phyloP scores from a whole-genome alignment of 495 filamentous ascomycete genomes.

The Penicillium lagena region DNA sequence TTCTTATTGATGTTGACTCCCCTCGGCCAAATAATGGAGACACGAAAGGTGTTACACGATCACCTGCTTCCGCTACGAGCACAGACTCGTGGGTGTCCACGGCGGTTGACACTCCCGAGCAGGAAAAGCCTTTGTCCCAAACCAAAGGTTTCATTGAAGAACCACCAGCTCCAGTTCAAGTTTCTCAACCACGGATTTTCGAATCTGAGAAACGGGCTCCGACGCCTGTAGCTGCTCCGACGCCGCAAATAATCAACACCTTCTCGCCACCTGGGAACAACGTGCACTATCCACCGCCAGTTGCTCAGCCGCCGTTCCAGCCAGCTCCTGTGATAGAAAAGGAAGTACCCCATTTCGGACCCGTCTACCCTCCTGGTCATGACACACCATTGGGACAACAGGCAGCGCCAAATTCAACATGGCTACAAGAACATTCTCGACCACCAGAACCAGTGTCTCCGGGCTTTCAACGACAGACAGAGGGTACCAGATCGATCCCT shows the following conservation, averaged over 20 bases:
- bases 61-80: slow-evolving; percentile 3
- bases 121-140: neutral
- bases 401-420: neutral
- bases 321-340: slow-evolving; percentile 13
- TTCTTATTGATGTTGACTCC: slow-evolving; percentile 30
- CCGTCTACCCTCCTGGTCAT: slow-evolving; percentile 19
- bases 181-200: neutral
- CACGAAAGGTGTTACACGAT: neutral
- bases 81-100: slow-evolving; percentile 12
- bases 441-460: slow-evolving; percentile 34
- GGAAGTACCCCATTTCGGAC: slow-evolving; percentile 19
- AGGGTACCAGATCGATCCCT: slow-evolving; percentile 36
- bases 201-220: neutral
- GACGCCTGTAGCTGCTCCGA: neutral
- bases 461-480: slow-evolving; percentile 33
- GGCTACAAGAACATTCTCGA: neutral
- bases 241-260: neutral
- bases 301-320: neutral
- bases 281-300: slow-evolving; percentile 1
- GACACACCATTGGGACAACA: slow-evolving; percentile 3
- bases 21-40: slow-evolving; percentile 1
- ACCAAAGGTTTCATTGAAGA: neutral
- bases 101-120: neutral
- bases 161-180: neutral
- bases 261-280: slow-evolving; percentile 11